A percentile compares a stretch with the other conserved stretches of the same genome.
phyloP scores from a whole-genome alignment of 1,284 basidiomycete species.

The Salmacisia buchloeana region DNA sequence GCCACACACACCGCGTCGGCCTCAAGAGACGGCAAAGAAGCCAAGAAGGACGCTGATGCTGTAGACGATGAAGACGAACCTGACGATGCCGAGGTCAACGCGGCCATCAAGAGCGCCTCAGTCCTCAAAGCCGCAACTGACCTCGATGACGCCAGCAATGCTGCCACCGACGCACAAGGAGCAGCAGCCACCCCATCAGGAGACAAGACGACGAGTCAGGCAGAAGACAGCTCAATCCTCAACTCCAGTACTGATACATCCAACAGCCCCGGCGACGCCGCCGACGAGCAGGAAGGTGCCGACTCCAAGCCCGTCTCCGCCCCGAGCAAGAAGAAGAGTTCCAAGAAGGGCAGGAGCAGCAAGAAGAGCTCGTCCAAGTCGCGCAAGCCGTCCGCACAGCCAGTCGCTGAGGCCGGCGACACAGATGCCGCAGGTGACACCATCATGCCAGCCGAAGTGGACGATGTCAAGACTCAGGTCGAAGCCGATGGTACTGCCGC shows the following conservation, averaged over 20 bases:
- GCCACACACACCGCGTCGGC: too few relatives aligned
- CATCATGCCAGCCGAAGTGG: neutral
- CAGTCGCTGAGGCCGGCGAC: neutral
- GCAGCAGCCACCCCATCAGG: too few relatives aligned
- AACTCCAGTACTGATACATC: too few relatives aligned
- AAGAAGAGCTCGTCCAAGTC: neutral
- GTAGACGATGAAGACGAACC: neutral
- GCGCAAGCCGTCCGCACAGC: neutral
- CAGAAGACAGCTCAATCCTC: too few relatives aligned
- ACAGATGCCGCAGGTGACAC: neutral
- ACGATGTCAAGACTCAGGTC: neutral
- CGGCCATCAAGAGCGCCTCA: neutral
- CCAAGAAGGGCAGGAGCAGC: neutral
- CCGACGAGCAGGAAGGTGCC: neutral
- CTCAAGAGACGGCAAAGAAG: too few relatives aligned
- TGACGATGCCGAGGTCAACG: neutral
- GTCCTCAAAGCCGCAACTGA: neutral
- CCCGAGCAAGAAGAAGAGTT: neutral
- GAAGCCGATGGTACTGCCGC: neutral
- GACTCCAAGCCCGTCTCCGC: neutral
- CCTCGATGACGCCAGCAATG: neutral
- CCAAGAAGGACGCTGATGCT: neutral
- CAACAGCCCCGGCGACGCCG: too few relatives aligned
- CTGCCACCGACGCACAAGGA: neutral
- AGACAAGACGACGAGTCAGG: too few relatives aligned